Evolutionary conservation across 805 yeast genomes (phyloP).

Genomic region (Tetrapisispora fleetii): DNA sequence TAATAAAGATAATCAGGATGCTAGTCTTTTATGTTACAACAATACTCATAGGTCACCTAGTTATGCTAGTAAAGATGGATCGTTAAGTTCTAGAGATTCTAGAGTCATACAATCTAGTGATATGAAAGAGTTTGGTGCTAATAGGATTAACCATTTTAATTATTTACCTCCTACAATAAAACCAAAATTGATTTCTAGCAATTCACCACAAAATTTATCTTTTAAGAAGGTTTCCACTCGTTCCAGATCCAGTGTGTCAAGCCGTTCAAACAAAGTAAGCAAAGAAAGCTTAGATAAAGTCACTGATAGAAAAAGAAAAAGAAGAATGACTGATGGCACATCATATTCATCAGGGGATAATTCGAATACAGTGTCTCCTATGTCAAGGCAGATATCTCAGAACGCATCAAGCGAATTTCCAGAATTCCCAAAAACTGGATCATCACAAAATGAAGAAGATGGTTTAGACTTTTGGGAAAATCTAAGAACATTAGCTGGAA

Average conservation of each 20-base stretch:
- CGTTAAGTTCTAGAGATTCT: constrained; percentile 15
- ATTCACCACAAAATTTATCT: constrained; percentile 38
- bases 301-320: neutral
- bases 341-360: neutral
- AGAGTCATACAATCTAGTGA: constrained; percentile 18
- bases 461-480: constrained; percentile 67
- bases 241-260: neutral
- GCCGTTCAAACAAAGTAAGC: neutral
- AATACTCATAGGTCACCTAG: neutral
- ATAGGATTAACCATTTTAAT: constrained; percentile 62
- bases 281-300: constrained; percentile 1
- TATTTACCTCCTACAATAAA: constrained; percentile 66
- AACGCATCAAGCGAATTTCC: neutral
- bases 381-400: neutral
- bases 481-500: constrained; percentile 45
- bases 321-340: neutral
- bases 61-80: constrained; percentile 1
- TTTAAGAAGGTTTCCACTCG: constrained; percentile 25
- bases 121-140: constrained; percentile 39
- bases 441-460: constrained; percentile 36
- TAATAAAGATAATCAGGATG: constrained; percentile 8
- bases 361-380: neutral
- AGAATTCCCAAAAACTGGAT: neutral
- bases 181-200: constrained; percentile 57
- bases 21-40: neutral